Conservation (phyloP, 345 rosid genomes). For the Alliaria petiolata region DNA sequence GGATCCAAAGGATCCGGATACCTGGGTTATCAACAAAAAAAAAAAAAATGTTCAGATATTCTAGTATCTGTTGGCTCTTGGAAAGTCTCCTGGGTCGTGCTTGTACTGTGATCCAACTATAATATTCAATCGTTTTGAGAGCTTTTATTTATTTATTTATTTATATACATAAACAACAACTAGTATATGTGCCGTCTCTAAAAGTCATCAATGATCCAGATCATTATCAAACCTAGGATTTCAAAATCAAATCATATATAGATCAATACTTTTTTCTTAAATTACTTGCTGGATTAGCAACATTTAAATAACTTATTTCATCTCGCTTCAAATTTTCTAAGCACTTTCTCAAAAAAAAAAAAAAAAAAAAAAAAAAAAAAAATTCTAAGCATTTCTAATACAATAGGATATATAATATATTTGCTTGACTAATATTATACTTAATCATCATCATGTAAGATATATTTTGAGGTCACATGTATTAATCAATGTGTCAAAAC, state of each 20-base stretch:
- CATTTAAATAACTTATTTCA: not conserved
- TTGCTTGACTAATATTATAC: not conserved
- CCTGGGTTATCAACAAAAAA: no score
- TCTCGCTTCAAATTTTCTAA: not conserved
- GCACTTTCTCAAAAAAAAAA: no score
- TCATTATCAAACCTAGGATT: not conserved
- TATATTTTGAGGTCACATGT: no score
- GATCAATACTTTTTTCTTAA: not conserved
- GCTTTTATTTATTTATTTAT: not conserved
- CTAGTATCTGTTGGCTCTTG: not conserved
- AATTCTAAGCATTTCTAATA: not conserved
- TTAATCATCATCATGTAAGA: not conserved
- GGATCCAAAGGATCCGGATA: no score
- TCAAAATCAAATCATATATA: not conserved
- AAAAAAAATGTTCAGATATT: no score
- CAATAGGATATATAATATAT: not conserved
- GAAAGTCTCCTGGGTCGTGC: conserved; percentile 4
- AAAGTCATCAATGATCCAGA: not conserved
- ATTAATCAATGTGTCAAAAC: no score
- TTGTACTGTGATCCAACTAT: not conserved
- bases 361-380: no score
- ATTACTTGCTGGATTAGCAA: not conserved
- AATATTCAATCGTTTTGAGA: not conserved
- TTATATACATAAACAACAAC: not conserved
- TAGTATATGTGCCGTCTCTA: not conserved